Base-by-base conservation (phyloP, 495 filamentous ascomycete genomes). In the Xylaria telfairii region DNA sequence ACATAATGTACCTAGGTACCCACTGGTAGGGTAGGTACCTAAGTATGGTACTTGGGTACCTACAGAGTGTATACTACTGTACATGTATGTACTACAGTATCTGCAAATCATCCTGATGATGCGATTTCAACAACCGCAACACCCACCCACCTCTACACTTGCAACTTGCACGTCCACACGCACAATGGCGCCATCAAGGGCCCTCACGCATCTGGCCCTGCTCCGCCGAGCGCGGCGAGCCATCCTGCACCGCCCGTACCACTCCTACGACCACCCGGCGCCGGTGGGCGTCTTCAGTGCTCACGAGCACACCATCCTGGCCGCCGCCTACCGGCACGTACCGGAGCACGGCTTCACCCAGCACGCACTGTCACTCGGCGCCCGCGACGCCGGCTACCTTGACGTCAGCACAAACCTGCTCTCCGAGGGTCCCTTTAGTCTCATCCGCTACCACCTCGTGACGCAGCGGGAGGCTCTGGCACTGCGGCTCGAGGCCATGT, bases 341-440 rank as follows among this genome's bases (percentile, higher is more conserved):
- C 94, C 94, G 56, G 68, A 80, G 37, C 89, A 94, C 78, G 96
- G 96, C 77, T 98, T 98, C 87, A 91, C 92, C 3, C 73, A 77
- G 37, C 81, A 87, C 10, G 83, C 94, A 3, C 86, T 99, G 10
- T 86, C 88, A 51, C 86, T 92, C 46, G 96, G 95, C 74, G 92
- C 92, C 49, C 90, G 90, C 74, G 92, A 95, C 74, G 88, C 88
- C 34, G 92, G 93, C 59, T 97, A 95, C 81, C 91, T 94, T 53
- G 93, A 96, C 76, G 92, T 94, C 73, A 93, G 92, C 21, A 87
- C 91, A 46, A 95, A 94, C 74, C 79, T 98, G 1, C 87, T 99
- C 64, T 90, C 94, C 32, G 84, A 89, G 34, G 93, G 90, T 17
- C 88, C 89, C 65, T 97, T 97, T 81, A 90, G 91, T 66, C 85